phyloP scores from a whole-genome alignment of 148 eudicot genomes.

The Silene latifolia region DNA sequence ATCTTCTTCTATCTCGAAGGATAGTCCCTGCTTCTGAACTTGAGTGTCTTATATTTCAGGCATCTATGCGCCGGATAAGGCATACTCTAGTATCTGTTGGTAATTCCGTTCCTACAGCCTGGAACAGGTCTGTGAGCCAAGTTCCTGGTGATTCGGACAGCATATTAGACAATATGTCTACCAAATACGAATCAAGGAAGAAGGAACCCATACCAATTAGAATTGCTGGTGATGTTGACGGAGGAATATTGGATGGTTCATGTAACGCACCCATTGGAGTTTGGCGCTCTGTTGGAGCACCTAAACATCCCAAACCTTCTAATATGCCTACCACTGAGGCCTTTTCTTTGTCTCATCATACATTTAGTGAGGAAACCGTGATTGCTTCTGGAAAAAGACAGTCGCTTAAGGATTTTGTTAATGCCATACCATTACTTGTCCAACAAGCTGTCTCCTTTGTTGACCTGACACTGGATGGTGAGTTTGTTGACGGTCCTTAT shows the following conservation, averaged over 20 bases:
- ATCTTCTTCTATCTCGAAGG: constrained; percentile 46
- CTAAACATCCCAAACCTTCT: constrained; percentile 62
- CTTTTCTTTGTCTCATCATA: constrained; percentile 45
- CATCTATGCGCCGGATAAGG: constrained; percentile 79
- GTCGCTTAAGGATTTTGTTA: constrained; percentile 85
- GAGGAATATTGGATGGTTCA: constrained; percentile 65
- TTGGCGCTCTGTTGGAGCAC: constrained; percentile 89
- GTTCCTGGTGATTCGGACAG: constrained; percentile 54
- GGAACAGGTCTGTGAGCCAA: constrained; percentile 49
- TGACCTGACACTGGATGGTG: constrained; percentile 92
- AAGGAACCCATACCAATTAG: constrained; percentile 80
- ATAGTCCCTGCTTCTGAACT: constrained; percentile 75
- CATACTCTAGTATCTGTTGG: constrained; percentile 62
- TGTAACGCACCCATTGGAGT: constrained; percentile 81
- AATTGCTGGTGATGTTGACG: constrained; percentile 87
- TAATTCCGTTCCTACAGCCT: constrained; percentile 35
- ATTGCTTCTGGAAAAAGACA: constrained; percentile 62
- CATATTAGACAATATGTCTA: constrained; percentile 41
- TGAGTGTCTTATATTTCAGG: constrained; percentile 86
- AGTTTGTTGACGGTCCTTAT: constrained; percentile 84
- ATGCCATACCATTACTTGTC: constrained; percentile 79
- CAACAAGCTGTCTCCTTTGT: constrained; percentile 96
- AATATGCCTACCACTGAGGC: constrained; percentile 44
- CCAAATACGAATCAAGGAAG: constrained; percentile 70
- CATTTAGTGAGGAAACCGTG: constrained; percentile 59